These are phyloP conservation scores for Piper longum DNA, from an alignment of 164 flowering plant genomes.

Conservation along the genomic window DNA sequence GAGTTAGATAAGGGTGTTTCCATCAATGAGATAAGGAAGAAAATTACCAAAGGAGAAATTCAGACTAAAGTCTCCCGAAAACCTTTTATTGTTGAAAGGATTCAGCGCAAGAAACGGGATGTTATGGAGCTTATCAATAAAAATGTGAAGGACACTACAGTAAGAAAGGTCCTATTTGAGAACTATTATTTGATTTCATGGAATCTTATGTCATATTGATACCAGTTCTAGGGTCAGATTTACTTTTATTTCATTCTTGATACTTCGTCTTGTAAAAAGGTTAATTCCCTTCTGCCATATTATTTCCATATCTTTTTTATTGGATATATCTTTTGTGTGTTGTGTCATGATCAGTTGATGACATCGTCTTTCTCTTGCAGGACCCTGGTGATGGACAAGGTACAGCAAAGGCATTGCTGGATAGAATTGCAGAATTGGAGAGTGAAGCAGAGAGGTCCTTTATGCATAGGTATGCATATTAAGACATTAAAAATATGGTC, in stretches of 20 bases:
- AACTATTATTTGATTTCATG: too few relatives aligned
- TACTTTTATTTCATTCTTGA: too few relatives aligned
- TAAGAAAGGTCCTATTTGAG: slow-evolving; percentile 5
- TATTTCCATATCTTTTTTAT: neutral
- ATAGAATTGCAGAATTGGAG: slow-evolving; percentile 67
- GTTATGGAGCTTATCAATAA: slow-evolving; percentile 45
- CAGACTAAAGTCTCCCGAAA: slow-evolving; percentile 36
- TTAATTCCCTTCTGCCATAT: neutral
- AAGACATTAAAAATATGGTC: neutral
- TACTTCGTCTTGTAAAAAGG: too few relatives aligned
- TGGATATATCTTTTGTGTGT: neutral
- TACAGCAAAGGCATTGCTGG: slow-evolving; percentile 71
- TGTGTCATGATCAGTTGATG: neutral
- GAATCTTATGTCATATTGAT: too few relatives aligned
- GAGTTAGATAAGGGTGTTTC: slow-evolving; percentile 59
- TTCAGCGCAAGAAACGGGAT: slow-evolving; percentile 84
- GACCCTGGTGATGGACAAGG: slow-evolving; percentile 76
- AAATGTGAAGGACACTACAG: slow-evolving; percentile 21
- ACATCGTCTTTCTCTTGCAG: slow-evolving; percentile 8
- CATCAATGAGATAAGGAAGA: slow-evolving; percentile 46
- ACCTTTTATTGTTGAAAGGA: slow-evolving; percentile 32
- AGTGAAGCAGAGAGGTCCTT: slow-evolving; percentile 92
- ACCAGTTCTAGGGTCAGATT: too few relatives aligned
- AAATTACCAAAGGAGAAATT: slow-evolving; percentile 48
- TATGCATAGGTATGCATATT: slow-evolving; percentile 76